A percentile compares a stretch with the other conserved stretches of the same genome.
Evolutionary conservation across 768 basidiomycete species (phyloP).

Genomic region (Pleurotus cornucopiae): DNA sequence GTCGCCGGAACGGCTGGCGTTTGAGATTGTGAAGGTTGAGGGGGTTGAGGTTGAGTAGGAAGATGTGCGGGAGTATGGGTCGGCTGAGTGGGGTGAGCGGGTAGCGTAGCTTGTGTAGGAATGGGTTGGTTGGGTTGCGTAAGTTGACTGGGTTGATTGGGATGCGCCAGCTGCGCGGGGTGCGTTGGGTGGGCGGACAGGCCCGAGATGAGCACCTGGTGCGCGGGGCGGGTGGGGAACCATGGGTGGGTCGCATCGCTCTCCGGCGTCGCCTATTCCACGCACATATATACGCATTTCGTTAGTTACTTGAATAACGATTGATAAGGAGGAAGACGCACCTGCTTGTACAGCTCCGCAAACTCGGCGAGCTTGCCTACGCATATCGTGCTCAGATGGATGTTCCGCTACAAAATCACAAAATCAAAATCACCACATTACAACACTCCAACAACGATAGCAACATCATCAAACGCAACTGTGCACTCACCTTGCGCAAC

Average conservation of each 20-base stretch:
- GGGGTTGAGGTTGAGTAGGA: no score
- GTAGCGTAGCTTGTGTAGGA: neutral
- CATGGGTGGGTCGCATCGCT: constrained; percentile 41
- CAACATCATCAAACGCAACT: no score
- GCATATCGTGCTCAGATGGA: constrained; percentile 49
- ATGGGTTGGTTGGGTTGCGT: no score
- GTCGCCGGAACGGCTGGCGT: no score
- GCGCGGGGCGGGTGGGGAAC: constrained; percentile 47
- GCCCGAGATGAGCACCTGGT: constrained; percentile 44
- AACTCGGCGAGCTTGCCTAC: constrained; percentile 42
- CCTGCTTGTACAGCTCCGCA: constrained; percentile 45
- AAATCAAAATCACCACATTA: no score
- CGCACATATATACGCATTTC: neutral
- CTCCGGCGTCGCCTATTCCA: constrained; percentile 27
- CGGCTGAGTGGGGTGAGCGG: no score
- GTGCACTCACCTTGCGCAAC: constrained; percentile 47
- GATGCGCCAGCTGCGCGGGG: no score
- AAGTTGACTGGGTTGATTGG: no score
- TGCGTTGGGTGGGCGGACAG: constrained; percentile 31
- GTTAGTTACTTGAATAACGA: no score
- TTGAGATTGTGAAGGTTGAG: no score
- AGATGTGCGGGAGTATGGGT: no score
- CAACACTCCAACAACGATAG: no score
- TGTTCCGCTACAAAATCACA: constrained; percentile 43
- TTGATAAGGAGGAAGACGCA: constrained; percentile 21